These are phyloP conservation scores for Hymenoscyphus repandus DNA, from an alignment of 2,329 filamentous ascomycete species.

Conservation along the genomic window DNA sequence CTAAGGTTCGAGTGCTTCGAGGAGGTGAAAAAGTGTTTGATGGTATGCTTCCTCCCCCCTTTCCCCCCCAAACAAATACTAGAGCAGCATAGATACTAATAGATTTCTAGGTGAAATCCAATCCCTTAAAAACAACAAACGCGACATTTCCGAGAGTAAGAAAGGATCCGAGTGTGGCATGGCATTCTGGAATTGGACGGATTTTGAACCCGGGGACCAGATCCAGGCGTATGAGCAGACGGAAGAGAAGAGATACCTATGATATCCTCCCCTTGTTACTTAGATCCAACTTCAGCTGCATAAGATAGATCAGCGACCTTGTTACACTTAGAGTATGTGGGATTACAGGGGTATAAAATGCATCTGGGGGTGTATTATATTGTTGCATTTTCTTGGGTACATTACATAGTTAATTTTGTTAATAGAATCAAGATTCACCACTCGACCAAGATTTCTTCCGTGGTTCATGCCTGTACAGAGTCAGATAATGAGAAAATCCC, in stretches of 20 bases:
- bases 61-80: too few relatives aligned
- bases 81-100: neutral
- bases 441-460: neutral
- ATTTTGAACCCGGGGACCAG: constrained; percentile 74
- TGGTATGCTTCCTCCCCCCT: constrained; percentile 53
- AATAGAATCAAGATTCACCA: neutral
- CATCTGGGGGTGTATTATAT: neutral
- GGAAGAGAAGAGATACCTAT: constrained; percentile 52
- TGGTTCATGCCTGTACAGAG: neutral
- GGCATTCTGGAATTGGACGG: constrained; percentile 73
- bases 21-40: constrained; percentile 68
- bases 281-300: neutral
- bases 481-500: neutral
- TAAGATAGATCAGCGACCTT: neutral
- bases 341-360: neutral
- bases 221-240: constrained; percentile 84
- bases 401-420: neutral
- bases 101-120: constrained; percentile 60
- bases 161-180: constrained; percentile 95
- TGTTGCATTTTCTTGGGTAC: neutral
- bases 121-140: constrained; percentile 87
- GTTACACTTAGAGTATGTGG: neutral
- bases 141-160: constrained; percentile 81
- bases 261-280: constrained; percentile 1
- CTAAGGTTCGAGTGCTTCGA: constrained; percentile 67